phyloP scores from a whole-genome alignment of 2,329 filamentous ascomycete genomes.

The Neoscytalidium dimidiatum region DNA sequence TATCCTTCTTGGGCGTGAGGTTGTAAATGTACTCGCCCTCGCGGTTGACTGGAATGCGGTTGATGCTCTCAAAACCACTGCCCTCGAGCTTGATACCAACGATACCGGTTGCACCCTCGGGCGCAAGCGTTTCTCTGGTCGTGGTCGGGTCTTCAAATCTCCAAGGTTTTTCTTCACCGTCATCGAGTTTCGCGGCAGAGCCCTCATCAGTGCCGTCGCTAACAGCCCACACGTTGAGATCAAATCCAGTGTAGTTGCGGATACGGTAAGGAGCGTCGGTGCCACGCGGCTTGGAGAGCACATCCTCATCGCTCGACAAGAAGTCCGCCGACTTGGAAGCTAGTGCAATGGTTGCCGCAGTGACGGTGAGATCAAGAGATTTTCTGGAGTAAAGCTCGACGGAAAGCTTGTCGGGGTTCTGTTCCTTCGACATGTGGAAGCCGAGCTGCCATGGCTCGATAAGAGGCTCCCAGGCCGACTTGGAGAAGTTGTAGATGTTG shows the following conservation, averaged over 20 bases:
- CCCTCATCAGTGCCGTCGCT: conserved; percentile 68
- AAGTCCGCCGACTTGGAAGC: conserved; percentile 93
- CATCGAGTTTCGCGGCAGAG: conserved; percentile 75
- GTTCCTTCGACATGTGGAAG: conserved; percentile 80
- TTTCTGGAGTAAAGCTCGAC: conserved; percentile 88
- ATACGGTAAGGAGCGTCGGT: conserved; percentile 91
- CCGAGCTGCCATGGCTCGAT: conserved; percentile 97
- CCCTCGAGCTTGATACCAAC: conserved; percentile 85
- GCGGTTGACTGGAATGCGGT: conserved; percentile 85
- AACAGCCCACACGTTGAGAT: conserved; percentile 76
- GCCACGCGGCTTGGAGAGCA: conserved; percentile 88
- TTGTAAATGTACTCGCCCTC: conserved; percentile 93
- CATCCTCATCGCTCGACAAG: conserved; percentile 82
- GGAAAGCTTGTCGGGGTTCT: conserved; percentile 72
- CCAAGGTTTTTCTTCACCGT: conserved; percentile 92
- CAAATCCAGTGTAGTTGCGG: conserved; percentile 93
- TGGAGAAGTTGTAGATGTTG: conserved; percentile 98
- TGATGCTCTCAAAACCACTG: conserved; percentile 89
- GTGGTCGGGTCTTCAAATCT: conserved; percentile 96
- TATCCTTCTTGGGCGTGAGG: conserved; percentile 81
- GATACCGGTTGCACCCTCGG: conserved; percentile 76
- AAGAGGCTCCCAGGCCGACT: conserved; percentile 95
- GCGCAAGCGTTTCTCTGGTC: conserved; percentile 88
- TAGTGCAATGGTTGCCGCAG: conserved; percentile 89
- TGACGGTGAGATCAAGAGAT: conserved; percentile 87